A percentile compares a stretch with the other conserved stretches of the same genome.
Conservation (phyloP, 1,284 basidiomycete genomes). For the Boletellus deceptivus region DNA sequence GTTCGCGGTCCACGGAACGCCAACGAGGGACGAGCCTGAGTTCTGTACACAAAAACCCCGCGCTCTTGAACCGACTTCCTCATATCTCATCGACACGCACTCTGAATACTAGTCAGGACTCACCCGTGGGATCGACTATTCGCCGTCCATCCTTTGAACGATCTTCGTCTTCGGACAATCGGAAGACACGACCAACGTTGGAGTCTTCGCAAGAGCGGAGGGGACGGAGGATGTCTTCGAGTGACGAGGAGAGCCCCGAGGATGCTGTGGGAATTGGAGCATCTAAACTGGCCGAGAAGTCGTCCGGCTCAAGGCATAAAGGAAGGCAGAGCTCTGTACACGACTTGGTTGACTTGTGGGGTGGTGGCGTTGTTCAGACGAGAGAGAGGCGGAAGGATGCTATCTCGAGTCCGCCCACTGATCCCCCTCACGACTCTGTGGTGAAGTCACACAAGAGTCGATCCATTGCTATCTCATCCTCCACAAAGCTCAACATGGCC, state of each 20-base stretch:
- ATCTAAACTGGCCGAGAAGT: constrained; percentile 21
- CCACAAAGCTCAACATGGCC: constrained; percentile 22
- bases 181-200: constrained; percentile 10
- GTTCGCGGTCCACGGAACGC: constrained; percentile 28
- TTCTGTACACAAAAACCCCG: constrained; percentile 9
- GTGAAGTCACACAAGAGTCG: constrained; percentile 19
- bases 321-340: constrained; percentile 75
- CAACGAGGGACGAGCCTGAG: constrained; percentile 12
- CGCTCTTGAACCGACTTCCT: constrained; percentile 17
- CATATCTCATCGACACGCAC: constrained; percentile 5
- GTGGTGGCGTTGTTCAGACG: constrained; percentile 45
- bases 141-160: constrained; percentile 17
- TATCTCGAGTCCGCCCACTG: constrained; percentile 15
- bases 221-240: constrained; percentile 42
- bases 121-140: not conserved
- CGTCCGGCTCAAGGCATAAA: constrained; percentile 29
- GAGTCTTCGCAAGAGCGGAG: constrained; percentile 16
- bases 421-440: constrained; percentile 16
- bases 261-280: constrained; percentile 42
- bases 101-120: constrained; percentile 13
- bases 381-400: constrained; percentile 40
- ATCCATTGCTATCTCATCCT: constrained; percentile 14
- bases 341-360: constrained; percentile 74
- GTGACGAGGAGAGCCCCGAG: constrained; percentile 58
- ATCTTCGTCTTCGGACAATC: constrained; percentile 20